Base-by-base conservation (phyloP, 345 rosid species). In the Anastatica hierochuntica region DNA sequence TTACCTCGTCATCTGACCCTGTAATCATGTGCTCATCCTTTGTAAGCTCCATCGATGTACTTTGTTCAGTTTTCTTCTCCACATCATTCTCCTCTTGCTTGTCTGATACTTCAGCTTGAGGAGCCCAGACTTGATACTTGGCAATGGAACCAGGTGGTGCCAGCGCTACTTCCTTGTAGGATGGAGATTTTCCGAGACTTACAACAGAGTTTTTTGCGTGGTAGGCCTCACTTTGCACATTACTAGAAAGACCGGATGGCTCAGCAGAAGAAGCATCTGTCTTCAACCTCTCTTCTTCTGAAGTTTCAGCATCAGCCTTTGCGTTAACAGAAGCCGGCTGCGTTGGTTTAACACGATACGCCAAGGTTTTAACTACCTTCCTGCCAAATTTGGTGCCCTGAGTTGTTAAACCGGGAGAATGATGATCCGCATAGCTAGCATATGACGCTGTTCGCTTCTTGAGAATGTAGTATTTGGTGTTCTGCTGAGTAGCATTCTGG, bases 111-210 rank as follows among this genome's bases (percentile, higher is more conserved):
- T 82, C 77, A 47, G 41, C 64, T 60, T 72, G 71, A 15, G 81
- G 76, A 46, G 50, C 63, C 80, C 81, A 73, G 34, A 72, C 71
- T 54, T 85, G 94, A 74, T 81, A 62, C 66, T 70, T 80, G 43
- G 88, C 69, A 66, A 92, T 81, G 27, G 83, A 76, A 27, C 98
- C 98, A 51, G 95, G 96, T 5, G 96, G 98, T 24, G 98, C 94
- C 72, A 92, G 34, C 55, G 98, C 96, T 49, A 92, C 96, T 74
- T 92, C 98, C 78, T 84, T 92, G 76, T 92, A 92, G 45, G 98
- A 92, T 63, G 84, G 95, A 66, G 95, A 88, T 72, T 88, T 92
- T 53, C 95, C 98, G 47, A 79, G 83, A 71, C 80, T 73, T 30
- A 72, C 70, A 37, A 72, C 64, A 30, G 85, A 62, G 26, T 42